Evolutionary conservation across 202 grass and related monocot genomes (phyloP).

Genomic region (Setaria viridis): DNA sequence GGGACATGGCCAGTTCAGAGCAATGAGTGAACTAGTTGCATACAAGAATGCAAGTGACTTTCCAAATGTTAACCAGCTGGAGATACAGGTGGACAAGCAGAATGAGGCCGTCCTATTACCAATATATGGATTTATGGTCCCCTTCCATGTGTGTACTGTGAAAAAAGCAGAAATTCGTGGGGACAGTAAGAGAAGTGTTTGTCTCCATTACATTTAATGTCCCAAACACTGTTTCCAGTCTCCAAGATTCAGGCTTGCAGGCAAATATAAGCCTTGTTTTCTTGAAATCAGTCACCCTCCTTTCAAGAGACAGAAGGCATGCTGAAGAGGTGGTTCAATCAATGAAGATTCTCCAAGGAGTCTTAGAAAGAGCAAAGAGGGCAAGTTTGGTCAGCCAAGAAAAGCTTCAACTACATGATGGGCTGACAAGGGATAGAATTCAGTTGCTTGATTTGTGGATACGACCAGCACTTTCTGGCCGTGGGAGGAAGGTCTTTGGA

Average conservation of each 20-base stretch:
- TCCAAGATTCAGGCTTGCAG: conserved; percentile 51
- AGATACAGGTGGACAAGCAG: conserved; percentile 77
- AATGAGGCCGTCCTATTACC: conserved; percentile 78
- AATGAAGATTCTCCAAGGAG: conserved; percentile 65
- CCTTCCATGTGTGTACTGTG: conserved; percentile 83
- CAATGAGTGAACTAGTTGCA: conserved; percentile 69
- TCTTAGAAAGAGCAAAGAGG: conserved; percentile 77
- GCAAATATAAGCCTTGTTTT: conserved; percentile 37
- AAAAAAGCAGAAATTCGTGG: conserved; percentile 55
- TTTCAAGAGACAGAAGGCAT: conserved; percentile 77
- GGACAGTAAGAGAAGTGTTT: neutral
- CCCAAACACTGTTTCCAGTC: conserved; percentile 62
- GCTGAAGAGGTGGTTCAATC: conserved; percentile 57
- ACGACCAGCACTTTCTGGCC: conserved; percentile 68
- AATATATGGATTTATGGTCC: conserved; percentile 81
- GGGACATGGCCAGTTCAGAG: conserved; percentile 44
- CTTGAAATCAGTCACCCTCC: conserved; percentile 79
- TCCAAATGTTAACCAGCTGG: conserved; percentile 58
- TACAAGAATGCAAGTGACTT: conserved; percentile 80
- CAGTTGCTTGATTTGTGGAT: conserved; percentile 86
- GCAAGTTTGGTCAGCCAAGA: conserved; percentile 86
- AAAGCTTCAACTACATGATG: conserved; percentile 60
- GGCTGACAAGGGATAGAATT: conserved; percentile 48
- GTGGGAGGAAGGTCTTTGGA: conserved; percentile 73
- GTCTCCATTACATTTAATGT: conserved; percentile 85